Evolutionary conservation across 2,329 filamentous ascomycete genomes (phyloP).

Genomic region (Aureobasidium sp.): DNA sequence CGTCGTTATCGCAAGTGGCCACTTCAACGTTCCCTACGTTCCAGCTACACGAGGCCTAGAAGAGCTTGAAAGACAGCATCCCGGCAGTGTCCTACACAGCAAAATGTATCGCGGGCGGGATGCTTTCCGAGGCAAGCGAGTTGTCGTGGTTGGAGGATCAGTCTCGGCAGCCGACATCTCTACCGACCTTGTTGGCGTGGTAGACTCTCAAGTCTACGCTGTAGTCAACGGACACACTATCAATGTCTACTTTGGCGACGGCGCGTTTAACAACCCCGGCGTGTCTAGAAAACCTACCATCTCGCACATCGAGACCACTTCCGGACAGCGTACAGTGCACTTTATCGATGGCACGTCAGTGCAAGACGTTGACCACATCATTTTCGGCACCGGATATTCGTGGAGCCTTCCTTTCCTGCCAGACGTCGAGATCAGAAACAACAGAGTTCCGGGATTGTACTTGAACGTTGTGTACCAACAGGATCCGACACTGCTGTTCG

Average conservation of each 20-base stretch:
- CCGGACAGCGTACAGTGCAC: slow-evolving; percentile 40
- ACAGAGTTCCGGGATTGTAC: slow-evolving; percentile 50
- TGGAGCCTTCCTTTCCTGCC: slow-evolving; percentile 59
- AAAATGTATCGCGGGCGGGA: slow-evolving; percentile 48
- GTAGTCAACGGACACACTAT: slow-evolving; percentile 48
- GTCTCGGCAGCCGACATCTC: slow-evolving; percentile 59
- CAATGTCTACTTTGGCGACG: slow-evolving; percentile 51
- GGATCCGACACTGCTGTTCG: slow-evolving; percentile 51
- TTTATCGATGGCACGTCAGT: slow-evolving; percentile 51
- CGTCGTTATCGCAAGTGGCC: slow-evolving; percentile 53
- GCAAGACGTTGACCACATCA: slow-evolving; percentile 52
- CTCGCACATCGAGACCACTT: slow-evolving; percentile 33
- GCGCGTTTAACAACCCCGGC: slow-evolving; percentile 53
- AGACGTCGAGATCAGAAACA: slow-evolving; percentile 45
- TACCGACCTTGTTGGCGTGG: slow-evolving; percentile 44
- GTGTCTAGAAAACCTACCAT: slow-evolving; percentile 46
- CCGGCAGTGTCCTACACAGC: slow-evolving; percentile 49
- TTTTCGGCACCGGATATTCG: slow-evolving; percentile 61
- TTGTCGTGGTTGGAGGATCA: slow-evolving; percentile 57
- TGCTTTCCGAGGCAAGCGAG: slow-evolving; percentile 42
- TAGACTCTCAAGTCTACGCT: slow-evolving; percentile 44
- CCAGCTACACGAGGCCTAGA: slow-evolving; percentile 45
- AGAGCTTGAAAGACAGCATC: slow-evolving; percentile 39
- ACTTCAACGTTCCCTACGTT: slow-evolving; percentile 54
- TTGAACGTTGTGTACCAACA: slow-evolving; percentile 51